Evolutionary conservation across 2,329 filamentous ascomycete genomes (phyloP).

Genomic region (Calonectria naviculata): DNA sequence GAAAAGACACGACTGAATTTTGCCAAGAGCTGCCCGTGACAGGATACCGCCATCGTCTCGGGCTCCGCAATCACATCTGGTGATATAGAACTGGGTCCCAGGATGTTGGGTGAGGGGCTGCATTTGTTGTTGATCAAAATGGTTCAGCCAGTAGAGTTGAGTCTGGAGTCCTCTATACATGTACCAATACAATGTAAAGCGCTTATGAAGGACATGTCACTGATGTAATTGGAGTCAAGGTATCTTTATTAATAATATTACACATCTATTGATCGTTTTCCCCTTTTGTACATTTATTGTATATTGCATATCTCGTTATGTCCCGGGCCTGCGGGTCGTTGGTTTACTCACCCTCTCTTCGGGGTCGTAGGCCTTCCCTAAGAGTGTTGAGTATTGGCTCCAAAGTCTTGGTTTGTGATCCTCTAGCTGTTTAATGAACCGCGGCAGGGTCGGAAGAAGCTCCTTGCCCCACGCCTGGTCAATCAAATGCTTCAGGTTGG

Average conservation of each 20-base stretch:
- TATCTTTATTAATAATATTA: slow-evolving; percentile 37
- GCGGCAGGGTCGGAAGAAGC: slow-evolving; percentile 38
- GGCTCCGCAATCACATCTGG: neutral
- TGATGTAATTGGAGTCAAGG: slow-evolving; percentile 42
- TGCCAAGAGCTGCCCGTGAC: slow-evolving; percentile 19
- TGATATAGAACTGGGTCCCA: neutral
- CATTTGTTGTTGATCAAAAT: slow-evolving; percentile 6
- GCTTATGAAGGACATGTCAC: slow-evolving; percentile 37
- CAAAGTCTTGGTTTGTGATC: slow-evolving; percentile 43
- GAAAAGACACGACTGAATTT: slow-evolving; percentile 58
- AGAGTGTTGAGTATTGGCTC: slow-evolving; percentile 43
- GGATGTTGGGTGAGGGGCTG: neutral
- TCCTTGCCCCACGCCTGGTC: slow-evolving; percentile 49
- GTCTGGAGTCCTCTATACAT: slow-evolving; percentile 28
- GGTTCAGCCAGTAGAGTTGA: neutral
- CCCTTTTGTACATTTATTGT: neutral
- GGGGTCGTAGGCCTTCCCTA: slow-evolving; percentile 40
- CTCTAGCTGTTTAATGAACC: slow-evolving; percentile 42
- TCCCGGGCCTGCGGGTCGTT: neutral
- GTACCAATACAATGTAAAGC: slow-evolving; percentile 46
- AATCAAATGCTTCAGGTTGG: slow-evolving; percentile 45
- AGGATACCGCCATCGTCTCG: slow-evolving; percentile 25
- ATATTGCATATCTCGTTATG: neutral
- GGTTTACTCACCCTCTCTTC: neutral
- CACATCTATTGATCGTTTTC: slow-evolving; percentile 23